Base-by-base conservation (phyloP, 2,329 filamentous ascomycete species). In the Podosphaera xanthii region DNA sequence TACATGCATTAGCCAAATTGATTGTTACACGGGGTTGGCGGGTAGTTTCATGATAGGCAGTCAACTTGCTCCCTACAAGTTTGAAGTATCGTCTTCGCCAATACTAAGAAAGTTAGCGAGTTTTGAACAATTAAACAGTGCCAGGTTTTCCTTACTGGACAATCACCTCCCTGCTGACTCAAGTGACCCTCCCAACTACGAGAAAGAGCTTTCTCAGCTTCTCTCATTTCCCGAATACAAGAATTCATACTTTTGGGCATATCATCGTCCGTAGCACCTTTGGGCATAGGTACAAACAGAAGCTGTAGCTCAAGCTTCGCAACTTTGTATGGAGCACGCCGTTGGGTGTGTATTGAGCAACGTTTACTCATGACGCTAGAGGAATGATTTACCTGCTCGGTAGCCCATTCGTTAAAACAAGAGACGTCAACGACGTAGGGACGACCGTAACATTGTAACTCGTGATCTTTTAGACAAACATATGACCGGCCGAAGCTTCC, bases 201-300 rank as follows among this genome's bases (percentile, higher is more conserved):
- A 56, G 84, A 77, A 62, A 86, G 79, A 62, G 86, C 78, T 69
- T 86, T 85, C 70, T 95, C 89, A 1, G 91, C 89, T 58, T 91
- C 87, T 71, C 86, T 87, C 73, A 98, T 82, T 73, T 97, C 92
- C 22, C 92, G 81, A 65, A 97, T 86, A 70, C 89, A 95, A 50
- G 87, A 86, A 71, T 92, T 94, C 90, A 98, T 95, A 75, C 90
- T 96, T 82, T 97, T 97, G 59, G 92, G 92, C 88, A 98, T 96
- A 65, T 97, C 91, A 14, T 96, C 90, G 63, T 97, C 92, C 57
- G 82, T 82, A 36, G 83, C 78, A 52, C 85, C 86, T 74, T 87
- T 91, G 3, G 92, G 91, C 66, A 90, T 88, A 0, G 92, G 92
- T 1, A 98, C 89, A 67, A 95, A 98, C 12, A 98, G 76, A 7